Base-by-base conservation (phyloP, 805 yeast genomes). In the Cyberlindnera galapagoensis region DNA sequence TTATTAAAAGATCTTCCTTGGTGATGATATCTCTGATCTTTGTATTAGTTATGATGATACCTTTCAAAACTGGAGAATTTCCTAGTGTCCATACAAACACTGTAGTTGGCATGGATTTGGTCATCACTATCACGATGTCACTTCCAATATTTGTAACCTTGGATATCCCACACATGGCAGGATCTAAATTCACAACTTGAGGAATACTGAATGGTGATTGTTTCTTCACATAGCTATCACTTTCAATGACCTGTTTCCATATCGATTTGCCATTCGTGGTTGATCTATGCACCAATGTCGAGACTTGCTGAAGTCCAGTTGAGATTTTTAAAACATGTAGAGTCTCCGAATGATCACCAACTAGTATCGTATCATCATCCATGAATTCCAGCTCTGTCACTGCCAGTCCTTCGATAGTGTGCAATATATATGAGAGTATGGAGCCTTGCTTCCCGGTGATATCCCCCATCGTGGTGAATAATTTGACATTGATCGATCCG, bases 321-420 rank as follows among this genome's bases (percentile, higher is more conserved):
- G 43, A 26, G 1, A 42, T 14, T 11, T 35, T 24, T 13, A 46
- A 21, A 3, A 24, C 26, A 6, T 29, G 26, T 4, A 39, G 21
- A 7, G 11, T 17, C 23, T 44, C 49, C 11, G 27, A 17, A 28
- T 43, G 47, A 25, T 44, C 51, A 26, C 36, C 40, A 5, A 40
- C 9, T 5, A 36, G 12, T 4, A 46, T 16, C 4, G 29, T 24
- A n/a, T 41, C 38, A 23, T 46, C 39, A 20, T 41, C 34, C 5
- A 35, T 6, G 29, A 44, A 46, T 17, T 26, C 24, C 2, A 33
- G 4, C 1, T 28, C 30, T 6, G 35, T 26, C 3, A 27, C 17
- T 3, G 44, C 47, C 9, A 44, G 44, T 22, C 42, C 47, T 9
- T 7, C 3, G 1, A 26, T 32, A 4, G 31, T 21, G 5, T 16